phyloP scores from a whole-genome alignment of 352 stramenopile species.

The Pythium dissimile region DNA sequence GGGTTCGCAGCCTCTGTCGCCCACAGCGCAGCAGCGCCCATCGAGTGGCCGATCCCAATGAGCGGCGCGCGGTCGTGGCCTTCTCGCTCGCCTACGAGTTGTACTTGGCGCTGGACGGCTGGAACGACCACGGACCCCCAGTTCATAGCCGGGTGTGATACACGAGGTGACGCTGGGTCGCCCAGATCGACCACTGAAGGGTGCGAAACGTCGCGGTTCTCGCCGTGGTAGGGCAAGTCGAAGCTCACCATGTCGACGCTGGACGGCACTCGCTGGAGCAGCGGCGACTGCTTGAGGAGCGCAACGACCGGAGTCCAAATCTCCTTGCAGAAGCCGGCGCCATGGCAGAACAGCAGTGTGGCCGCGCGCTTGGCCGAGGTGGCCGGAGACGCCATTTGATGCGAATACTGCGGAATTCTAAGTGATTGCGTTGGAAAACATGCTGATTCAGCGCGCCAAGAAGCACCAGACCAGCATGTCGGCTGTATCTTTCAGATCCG shows the following conservation, averaged over 20 bases:
- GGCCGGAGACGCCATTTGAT: no score
- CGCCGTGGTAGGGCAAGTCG: slow-evolving; percentile 42
- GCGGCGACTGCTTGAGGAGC: slow-evolving; percentile 27
- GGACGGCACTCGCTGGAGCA: slow-evolving; percentile 13
- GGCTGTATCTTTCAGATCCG: no score
- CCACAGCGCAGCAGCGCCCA: slow-evolving; percentile 37
- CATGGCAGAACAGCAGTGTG: slow-evolving; percentile 51
- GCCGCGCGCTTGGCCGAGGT: slow-evolving; percentile 8
- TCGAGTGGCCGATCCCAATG: slow-evolving; percentile 49
- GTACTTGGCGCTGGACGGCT: slow-evolving; percentile 14
- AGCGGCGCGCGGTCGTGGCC: slow-evolving; percentile 15
- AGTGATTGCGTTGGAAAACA: no score
- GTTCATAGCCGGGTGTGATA: slow-evolving; percentile 37
- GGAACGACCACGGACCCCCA: slow-evolving; percentile 6
- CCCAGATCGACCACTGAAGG: slow-evolving; percentile 25
- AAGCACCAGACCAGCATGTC: no score
- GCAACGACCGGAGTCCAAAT: slow-evolving; percentile 44
- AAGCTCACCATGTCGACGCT: slow-evolving; percentile 17
- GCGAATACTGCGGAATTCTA: no score
- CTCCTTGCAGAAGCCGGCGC: slow-evolving; percentile 42
- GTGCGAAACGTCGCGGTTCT: slow-evolving; percentile 32
- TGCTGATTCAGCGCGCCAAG: no score
- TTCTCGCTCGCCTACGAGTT: background rate
- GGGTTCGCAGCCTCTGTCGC: slow-evolving; percentile 24
- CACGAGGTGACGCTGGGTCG: slow-evolving; percentile 19